These are phyloP conservation scores for Neostapfia colusana DNA, from an alignment of 176 grass and related monocot genomes.

Conservation along the genomic window DNA sequence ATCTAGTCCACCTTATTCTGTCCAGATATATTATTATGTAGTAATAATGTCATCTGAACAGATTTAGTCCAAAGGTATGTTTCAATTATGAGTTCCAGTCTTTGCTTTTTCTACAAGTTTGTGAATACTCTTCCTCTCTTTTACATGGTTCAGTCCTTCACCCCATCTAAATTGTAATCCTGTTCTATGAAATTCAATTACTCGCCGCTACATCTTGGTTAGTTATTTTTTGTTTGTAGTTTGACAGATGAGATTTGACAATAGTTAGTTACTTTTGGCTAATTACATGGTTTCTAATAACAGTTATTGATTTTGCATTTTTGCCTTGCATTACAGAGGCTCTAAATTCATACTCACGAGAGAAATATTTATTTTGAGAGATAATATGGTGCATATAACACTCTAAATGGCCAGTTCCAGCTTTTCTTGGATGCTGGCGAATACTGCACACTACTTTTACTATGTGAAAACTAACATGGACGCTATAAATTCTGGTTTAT, in stretches of 20 bases:
- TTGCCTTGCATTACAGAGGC: not conserved
- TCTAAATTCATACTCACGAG: constrained; percentile 2
- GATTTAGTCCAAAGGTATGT: constrained; percentile 39
- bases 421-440: not conserved
- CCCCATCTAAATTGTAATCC: not conserved
- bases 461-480: constrained; percentile 33
- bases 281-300: not conserved
- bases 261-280: not conserved
- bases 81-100: not conserved
- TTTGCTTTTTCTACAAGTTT: not conserved
- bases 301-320: not conserved
- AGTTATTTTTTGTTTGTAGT: no score
- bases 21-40: no score
- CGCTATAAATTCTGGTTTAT: no score
- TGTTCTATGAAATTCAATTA: not conserved
- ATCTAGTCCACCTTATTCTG: no score
- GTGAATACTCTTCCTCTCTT: no score
- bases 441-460: constrained; percentile 16
- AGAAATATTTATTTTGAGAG: no score
- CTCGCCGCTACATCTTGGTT: not conserved
- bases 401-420: no score
- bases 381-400: no score
- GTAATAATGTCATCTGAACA: no score
- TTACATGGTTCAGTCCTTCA: not conserved
- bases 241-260: not conserved